Conservation (phyloP, 805 yeast genomes). For the Candida ovalis region DNA sequence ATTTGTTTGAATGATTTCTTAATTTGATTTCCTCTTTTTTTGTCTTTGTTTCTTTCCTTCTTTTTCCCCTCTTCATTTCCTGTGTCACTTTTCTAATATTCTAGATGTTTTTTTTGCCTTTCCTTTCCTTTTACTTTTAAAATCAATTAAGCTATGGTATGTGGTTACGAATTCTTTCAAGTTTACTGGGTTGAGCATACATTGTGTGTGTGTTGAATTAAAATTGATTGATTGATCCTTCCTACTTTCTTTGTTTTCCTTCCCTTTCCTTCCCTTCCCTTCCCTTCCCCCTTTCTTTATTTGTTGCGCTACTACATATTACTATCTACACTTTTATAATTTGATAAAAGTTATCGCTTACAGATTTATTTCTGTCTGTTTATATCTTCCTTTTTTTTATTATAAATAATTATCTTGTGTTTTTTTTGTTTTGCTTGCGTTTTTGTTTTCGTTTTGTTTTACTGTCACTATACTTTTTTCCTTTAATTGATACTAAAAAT, state of each 20-base stretch:
- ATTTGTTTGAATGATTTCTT: conserved; percentile 22
- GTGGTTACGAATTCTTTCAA: no score
- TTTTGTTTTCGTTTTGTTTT: neutral
- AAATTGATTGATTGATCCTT: neutral
- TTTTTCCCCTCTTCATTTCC: neutral
- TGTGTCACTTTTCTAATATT: no score
- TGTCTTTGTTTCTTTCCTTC: neutral
- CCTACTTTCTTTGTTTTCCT: neutral
- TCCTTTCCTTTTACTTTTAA: no score
- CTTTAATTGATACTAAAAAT: neutral
- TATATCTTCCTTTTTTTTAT: no score
- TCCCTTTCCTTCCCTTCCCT: neutral
- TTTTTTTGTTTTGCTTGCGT: neutral
- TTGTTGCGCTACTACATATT: neutral
- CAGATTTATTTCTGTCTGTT: no score
- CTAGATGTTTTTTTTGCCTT: no score
- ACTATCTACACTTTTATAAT: neutral
- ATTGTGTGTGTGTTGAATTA: neutral
- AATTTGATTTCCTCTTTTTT: conserved; percentile 9
- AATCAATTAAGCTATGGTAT: no score
- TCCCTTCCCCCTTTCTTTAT: neutral
- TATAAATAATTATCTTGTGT: neutral
- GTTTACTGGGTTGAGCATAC: no score
- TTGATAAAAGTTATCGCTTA: neutral
- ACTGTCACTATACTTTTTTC: neutral